Evolutionary conservation across 2,329 filamentous ascomycete species (phyloP).

Genomic region (Trichoderma atrobrunneum): DNA sequence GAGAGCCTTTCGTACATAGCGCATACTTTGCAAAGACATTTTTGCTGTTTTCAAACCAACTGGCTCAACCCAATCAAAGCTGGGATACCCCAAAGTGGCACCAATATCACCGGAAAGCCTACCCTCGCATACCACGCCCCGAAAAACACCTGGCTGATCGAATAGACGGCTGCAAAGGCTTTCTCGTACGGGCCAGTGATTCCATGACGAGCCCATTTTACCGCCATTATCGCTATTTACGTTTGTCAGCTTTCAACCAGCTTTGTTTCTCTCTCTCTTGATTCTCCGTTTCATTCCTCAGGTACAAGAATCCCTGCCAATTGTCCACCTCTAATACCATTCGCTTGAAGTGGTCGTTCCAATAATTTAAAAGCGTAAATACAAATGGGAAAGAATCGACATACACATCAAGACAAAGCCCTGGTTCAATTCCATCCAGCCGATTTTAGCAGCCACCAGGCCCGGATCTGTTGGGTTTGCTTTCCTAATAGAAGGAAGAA

Average conservation of each 20-base stretch:
- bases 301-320: rapidly evolving
- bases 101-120: neutral
- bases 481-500: neutral
- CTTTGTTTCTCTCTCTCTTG: neutral
- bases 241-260: neutral
- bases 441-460: neutral
- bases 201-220: neutral
- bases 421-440: neutral
- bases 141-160: neutral
- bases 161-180: neutral
- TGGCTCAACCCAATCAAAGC: neutral
- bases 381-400: neutral
- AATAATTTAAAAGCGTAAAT: neutral
- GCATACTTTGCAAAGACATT: neutral
- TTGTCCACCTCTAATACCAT: too few relatives aligned
- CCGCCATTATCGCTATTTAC: neutral
- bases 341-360: neutral
- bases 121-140: neutral
- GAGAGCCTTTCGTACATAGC: neutral
- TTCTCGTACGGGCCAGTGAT: neutral
- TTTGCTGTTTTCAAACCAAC: neutral
- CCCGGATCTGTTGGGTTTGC: neutral
- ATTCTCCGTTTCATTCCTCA: neutral
- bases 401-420: neutral
- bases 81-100: neutral